A percentile compares a stretch with the other conserved stretches of the same genome.
Conservation (phyloP, 2,329 filamentous ascomycete genomes). For the Fusarium bactridioides region DNA sequence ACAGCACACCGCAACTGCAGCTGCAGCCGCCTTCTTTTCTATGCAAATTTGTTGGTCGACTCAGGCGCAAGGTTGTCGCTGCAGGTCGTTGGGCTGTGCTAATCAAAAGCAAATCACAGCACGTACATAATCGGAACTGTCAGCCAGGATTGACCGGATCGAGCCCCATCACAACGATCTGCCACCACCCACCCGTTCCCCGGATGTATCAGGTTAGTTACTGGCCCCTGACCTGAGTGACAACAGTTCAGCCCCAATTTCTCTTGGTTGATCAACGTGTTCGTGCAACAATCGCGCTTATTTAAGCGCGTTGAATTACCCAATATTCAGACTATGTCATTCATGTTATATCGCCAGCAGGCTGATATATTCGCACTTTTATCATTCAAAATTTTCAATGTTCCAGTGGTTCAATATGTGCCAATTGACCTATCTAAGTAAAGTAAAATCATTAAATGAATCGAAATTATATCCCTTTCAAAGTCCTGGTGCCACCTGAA, state of each 20-base stretch:
- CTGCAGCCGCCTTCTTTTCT: background rate
- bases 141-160: background rate
- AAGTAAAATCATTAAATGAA: background rate
- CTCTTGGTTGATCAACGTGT: background rate
- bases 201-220: background rate
- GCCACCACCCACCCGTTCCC: background rate
- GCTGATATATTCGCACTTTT: background rate
- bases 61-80: background rate
- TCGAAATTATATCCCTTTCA: background rate
- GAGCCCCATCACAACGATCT: background rate
- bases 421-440: background rate
- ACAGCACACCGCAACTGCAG: slow-evolving; percentile 1
- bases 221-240: background rate
- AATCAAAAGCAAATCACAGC: slow-evolving; percentile 18
- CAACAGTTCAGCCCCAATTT: background rate
- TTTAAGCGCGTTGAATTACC: background rate
- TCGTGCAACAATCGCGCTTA: background rate
- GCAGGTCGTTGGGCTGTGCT: background rate
- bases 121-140: background rate
- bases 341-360: background rate
- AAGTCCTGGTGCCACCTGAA: background rate
- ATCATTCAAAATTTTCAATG: background rate
- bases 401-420: too few relatives aligned
- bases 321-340: background rate
- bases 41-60: background rate